These are phyloP conservation scores for Penicillium sp. DNA, from an alignment of 2,329 filamentous ascomycete species.

Conservation along the genomic window DNA sequence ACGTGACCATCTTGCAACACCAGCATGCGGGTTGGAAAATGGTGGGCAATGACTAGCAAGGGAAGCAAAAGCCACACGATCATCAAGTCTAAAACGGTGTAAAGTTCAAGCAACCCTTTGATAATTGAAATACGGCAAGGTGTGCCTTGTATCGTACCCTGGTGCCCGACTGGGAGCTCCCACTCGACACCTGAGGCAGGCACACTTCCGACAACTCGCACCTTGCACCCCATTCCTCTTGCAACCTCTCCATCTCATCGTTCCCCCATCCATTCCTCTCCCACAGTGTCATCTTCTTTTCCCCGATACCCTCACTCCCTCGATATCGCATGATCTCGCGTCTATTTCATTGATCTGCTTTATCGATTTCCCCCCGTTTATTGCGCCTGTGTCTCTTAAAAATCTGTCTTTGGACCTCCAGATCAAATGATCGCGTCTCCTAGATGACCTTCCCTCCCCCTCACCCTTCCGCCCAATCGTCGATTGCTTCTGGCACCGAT, in stretches of 20 bases:
- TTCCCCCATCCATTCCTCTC: constrained; percentile 18
- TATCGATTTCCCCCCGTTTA: constrained; percentile 16
- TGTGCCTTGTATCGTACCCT: neutral
- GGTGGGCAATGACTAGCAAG: neutral
- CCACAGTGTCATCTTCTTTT: constrained; percentile 16
- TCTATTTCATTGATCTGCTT: constrained; percentile 11
- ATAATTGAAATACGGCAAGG: neutral
- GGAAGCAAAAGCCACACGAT: neutral
- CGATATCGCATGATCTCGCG: constrained; percentile 9
- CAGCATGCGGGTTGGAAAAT: neutral
- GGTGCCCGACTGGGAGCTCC: constrained; percentile 18
- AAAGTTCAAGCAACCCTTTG: neutral
- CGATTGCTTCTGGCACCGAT: constrained; percentile 51
- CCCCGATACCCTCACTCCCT: constrained; percentile 7
- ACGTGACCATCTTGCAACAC: neutral
- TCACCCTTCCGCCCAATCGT: constrained; percentile 51
- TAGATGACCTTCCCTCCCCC: constrained; percentile 58
- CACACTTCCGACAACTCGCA: constrained; percentile 23
- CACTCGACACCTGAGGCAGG: constrained; percentile 22
- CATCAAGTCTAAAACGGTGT: too few species aligned
- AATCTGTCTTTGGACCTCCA: constrained; percentile 38
- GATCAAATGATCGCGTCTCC: constrained; percentile 53
- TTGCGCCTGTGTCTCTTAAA: constrained; percentile 24
- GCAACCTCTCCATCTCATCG: constrained; percentile 21
- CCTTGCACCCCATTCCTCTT: constrained; percentile 20